Evolutionary conservation across 2,329 filamentous ascomycete species (phyloP).

Genomic region (Aspergillus calidoustus): DNA sequence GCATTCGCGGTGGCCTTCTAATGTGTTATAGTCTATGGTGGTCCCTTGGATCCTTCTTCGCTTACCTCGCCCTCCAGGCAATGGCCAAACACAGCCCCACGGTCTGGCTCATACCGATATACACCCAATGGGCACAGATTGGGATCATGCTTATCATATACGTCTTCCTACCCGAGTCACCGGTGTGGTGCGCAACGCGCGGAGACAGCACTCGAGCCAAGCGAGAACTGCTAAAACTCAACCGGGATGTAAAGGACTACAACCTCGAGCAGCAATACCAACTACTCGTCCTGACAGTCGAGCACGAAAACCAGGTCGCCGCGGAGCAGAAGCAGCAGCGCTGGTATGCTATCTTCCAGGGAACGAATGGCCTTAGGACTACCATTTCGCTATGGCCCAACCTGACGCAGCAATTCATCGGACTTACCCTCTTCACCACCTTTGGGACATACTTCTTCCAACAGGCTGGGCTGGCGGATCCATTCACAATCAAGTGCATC

Average conservation of each 20-base stretch:
- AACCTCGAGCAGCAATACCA: conserved; percentile 14
- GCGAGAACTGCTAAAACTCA: conserved; percentile 2
- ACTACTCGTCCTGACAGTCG: background rate
- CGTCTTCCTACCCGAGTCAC: conserved; percentile 3
- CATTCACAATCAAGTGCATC: conserved; percentile 17
- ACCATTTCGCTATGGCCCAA: conserved; percentile 20
- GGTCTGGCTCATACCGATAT: conserved; percentile 1
- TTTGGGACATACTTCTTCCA: conserved; percentile 29
- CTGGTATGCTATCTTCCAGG: conserved; percentile 19
- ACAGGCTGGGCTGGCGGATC: conserved; percentile 22
- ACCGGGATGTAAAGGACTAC: conserved; percentile 7
- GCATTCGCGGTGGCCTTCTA: conserved; percentile 17
- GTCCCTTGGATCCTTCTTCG: conserved; percentile 17
- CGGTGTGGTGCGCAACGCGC: conserved; percentile 9
- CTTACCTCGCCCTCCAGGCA: conserved; percentile 15
- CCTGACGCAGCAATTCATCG: conserved; percentile 24
- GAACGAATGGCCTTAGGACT: conserved; percentile 15
- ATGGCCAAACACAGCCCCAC: conserved; percentile 2
- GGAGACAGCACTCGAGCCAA: conserved; percentile 8
- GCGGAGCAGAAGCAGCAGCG: conserved; percentile 12
- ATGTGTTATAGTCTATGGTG: conserved; percentile 21
- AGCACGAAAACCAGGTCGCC: conserved; percentile 13
- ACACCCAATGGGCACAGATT: conserved; percentile 16
- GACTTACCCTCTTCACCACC: conserved; percentile 22
- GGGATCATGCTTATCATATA: conserved; percentile 16